These are phyloP conservation scores for Parastagonospora nodorum DNA, from an alignment of 2,329 filamentous ascomycete genomes.

Conservation along the genomic window DNA sequence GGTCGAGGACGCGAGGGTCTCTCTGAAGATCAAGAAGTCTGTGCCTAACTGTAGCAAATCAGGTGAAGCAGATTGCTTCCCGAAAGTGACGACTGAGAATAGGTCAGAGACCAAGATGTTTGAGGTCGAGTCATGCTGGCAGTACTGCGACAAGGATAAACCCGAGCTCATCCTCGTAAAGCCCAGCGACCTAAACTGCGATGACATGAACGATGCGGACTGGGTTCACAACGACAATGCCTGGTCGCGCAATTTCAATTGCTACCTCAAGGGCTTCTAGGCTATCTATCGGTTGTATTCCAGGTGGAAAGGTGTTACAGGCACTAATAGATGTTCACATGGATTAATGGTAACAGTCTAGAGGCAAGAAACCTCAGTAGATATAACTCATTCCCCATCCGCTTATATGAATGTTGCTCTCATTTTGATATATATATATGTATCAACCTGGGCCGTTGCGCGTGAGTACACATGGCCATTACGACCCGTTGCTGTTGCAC, in stretches of 20 bases:
- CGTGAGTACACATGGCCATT: too few species aligned
- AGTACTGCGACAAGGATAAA: neutral
- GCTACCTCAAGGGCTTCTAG: conserved; percentile 3
- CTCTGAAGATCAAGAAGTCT: conserved; percentile 9
- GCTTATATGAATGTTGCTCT: too few species aligned
- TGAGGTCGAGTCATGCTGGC: conserved; percentile 1
- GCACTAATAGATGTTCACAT: too few species aligned
- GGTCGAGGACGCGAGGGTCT: conserved; percentile 3
- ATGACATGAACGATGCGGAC: conserved; percentile 3
- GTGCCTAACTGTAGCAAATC: conserved; percentile 5
- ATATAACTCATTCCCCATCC: too few species aligned
- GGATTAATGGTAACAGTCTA: too few species aligned
- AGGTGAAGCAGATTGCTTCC: conserved; percentile 1
- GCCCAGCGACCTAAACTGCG: neutral
- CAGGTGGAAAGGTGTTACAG: too few species aligned
- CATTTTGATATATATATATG: too few species aligned
- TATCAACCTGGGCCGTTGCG: too few species aligned
- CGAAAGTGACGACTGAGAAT: conserved; percentile 11
- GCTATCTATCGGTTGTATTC: neutral
- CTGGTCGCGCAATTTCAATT: conserved; percentile 1
- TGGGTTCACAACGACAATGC: neutral
- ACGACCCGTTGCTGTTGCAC: too few species aligned
- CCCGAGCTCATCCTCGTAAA: neutral
- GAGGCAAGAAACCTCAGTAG: too few species aligned
- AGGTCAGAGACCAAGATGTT: conserved; percentile 8